Evolutionary conservation across 371 early-diverging fungal genomes (phyloP).

Genomic region (Zopfochytrium polystomum): DNA sequence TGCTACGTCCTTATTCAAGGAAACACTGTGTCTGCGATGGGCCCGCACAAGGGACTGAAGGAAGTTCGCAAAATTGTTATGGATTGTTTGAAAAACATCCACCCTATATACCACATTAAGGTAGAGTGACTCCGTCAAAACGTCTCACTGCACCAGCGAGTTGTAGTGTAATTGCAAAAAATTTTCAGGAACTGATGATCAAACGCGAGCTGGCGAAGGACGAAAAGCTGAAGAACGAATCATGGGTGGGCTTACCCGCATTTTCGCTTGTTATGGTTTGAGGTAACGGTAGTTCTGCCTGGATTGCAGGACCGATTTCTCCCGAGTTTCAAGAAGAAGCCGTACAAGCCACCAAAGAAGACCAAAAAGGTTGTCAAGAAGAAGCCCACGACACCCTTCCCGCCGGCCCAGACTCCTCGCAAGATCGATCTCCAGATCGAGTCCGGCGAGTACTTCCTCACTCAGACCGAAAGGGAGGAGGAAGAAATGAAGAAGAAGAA

Average conservation of each 20-base stretch:
- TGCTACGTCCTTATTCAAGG: slow-evolving; percentile 98
- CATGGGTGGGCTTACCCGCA: slow-evolving; percentile 63
- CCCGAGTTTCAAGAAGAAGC: slow-evolving; percentile 95
- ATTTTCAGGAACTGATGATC: slow-evolving; percentile 95
- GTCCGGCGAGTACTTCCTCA: slow-evolving; percentile 94
- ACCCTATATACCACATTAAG: slow-evolving; percentile 99
- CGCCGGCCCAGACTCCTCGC: slow-evolving; percentile 80
- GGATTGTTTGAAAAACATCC: slow-evolving; percentile 98
- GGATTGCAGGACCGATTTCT: slow-evolving; percentile 94
- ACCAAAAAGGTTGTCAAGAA: slow-evolving; percentile 47
- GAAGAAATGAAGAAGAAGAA: slow-evolving; percentile 67
- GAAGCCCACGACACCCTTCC: slow-evolving; percentile 84
- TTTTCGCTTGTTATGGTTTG: background rate
- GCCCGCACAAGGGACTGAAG: slow-evolving; percentile 87
- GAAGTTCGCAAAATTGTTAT: slow-evolving; percentile 86
- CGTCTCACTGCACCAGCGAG: too few species aligned
- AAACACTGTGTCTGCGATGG: slow-evolving; percentile 96
- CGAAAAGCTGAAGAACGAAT: slow-evolving; percentile 88
- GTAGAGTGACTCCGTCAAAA: too few species aligned
- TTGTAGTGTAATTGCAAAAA: too few species aligned
- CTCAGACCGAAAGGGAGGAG: slow-evolving; percentile 46
- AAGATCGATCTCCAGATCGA: slow-evolving; percentile 93
- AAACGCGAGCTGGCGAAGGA: slow-evolving; percentile 97
- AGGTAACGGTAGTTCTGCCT: background rate
- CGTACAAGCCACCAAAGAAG: slow-evolving; percentile 64